Conservation (phyloP, 116 monocot genomes). For the Trichopus zeylanicus region DNA sequence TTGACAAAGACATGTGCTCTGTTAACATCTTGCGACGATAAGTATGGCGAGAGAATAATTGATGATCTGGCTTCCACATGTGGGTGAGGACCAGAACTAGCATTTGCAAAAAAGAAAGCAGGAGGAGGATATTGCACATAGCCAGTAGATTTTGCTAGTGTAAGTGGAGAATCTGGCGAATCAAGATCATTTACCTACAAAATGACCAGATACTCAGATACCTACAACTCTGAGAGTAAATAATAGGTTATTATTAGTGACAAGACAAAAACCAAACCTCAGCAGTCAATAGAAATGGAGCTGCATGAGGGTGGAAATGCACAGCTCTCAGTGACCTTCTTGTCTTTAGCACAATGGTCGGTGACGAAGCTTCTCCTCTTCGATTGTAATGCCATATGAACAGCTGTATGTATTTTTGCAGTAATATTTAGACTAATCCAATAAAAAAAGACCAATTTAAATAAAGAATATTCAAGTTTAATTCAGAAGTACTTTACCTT, state of each 20-base stretch:
- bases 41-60: conserved; percentile 29
- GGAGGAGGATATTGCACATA: conserved; percentile 86
- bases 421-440: background rate
- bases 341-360: conserved; percentile 76
- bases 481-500: conserved; percentile 38
- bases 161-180: conserved; percentile 80
- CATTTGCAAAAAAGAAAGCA: conserved; percentile 54
- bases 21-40: conserved; percentile 23
- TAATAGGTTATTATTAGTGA: conserved; percentile 3
- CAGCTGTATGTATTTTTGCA: conserved; percentile 30
- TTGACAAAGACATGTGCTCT: conserved; percentile 14
- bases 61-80: conserved; percentile 20
- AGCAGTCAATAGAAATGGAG: conserved; percentile 88
- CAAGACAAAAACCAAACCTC: conserved; percentile 46
- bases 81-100: conserved; percentile 21
- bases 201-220: background rate
- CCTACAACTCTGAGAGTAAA: background rate
- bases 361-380: conserved; percentile 54
- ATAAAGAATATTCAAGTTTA: background rate
- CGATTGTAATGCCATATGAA: conserved; percentile 96
- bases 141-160: conserved; percentile 73
- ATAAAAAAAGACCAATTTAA: background rate
- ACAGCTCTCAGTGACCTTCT: conserved; percentile 92
- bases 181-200: conserved; percentile 95
- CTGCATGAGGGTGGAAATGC: conserved; percentile 96